Conservation (phyloP, 192 early-diverging fungal genomes). For the Phlyctochytrium arcticum region DNA sequence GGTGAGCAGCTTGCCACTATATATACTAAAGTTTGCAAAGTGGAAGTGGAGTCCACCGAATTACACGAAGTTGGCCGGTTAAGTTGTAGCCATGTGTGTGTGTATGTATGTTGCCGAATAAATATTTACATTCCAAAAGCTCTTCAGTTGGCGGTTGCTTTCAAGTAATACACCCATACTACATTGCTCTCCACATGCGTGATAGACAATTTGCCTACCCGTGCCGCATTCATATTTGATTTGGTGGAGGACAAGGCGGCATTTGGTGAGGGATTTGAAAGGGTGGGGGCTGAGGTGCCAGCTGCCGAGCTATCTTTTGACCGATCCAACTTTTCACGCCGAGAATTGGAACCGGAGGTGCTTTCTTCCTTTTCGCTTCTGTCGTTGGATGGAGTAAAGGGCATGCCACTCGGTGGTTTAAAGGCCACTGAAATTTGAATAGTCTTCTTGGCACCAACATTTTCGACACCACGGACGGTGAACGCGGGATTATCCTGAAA, state of each 20-base stretch:
- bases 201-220: conserved; percentile 46
- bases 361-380: conserved; percentile 4
- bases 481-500: conserved; percentile 57
- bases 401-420: conserved; percentile 24
- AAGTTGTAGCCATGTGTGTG: not conserved
- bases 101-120: not conserved
- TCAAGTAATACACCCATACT: conserved; percentile 48
- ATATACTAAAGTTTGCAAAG: conserved; percentile 76
- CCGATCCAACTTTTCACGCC: not conserved
- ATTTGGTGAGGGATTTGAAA: too few relatives aligned
- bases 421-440: conserved; percentile 43
- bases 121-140: not conserved
- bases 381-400: not conserved
- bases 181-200: conserved; percentile 39
- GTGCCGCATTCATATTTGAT: conserved; percentile 16
- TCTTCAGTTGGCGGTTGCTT: not conserved
- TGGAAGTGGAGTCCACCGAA: conserved; percentile 81
- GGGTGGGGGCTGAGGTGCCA: not conserved
- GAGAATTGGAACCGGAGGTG: not conserved
- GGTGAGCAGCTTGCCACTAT: conserved; percentile 80
- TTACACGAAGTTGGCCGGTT: conserved; percentile 67
- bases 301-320: not conserved
- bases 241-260: not conserved
- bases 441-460: conserved; percentile 50
- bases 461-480: conserved; percentile 48